phyloP scores from a whole-genome alignment of 2,329 filamentous ascomycete species.

The Pseudogymnoascus destructans region DNA sequence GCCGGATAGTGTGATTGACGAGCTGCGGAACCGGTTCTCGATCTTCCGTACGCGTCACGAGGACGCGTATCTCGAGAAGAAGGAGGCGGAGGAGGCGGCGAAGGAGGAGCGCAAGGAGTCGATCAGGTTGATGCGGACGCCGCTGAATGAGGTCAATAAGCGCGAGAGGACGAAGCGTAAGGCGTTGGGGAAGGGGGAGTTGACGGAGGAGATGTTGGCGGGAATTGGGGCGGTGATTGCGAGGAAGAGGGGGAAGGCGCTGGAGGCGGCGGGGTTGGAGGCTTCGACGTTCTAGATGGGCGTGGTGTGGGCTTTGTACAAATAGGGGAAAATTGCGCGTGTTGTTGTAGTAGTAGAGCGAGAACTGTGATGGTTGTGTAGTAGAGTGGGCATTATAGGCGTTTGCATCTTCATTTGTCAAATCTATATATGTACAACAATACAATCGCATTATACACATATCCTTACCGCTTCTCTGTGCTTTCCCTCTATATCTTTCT shows the following conservation, averaged over 20 bases:
- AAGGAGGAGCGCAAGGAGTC: constrained; percentile 25
- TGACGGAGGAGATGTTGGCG: constrained; percentile 23
- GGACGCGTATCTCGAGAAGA: constrained; percentile 53
- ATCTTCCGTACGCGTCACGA: constrained; percentile 73
- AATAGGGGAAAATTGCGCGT: neutral
- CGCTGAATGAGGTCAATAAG: constrained; percentile 23
- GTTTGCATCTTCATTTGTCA: constrained; percentile 10
- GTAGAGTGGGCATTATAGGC: constrained; percentile 9
- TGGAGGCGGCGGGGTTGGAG: constrained; percentile 16
- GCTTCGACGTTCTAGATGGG: neutral
- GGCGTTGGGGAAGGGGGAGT: constrained; percentile 22
- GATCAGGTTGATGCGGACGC: constrained; percentile 22
- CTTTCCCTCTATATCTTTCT: neutral
- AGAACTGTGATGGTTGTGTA: constrained; percentile 1
- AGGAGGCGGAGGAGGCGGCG: constrained; percentile 44
- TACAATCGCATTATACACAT: constrained; percentile 4
- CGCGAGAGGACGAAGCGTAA: constrained; percentile 19
- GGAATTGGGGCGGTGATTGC: constrained; percentile 26
- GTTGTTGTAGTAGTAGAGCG: neutral
- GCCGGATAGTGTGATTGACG: constrained; percentile 65
- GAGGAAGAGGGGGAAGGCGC: constrained; percentile 16
- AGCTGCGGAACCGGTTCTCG: constrained; percentile 73
- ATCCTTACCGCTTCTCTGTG: neutral
- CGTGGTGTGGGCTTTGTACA: constrained; percentile 9
- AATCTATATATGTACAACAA: constrained; percentile 10